These are phyloP conservation scores for Collybia mongolica DNA, from an alignment of 768 basidiomycete genomes.

Conservation along the genomic window DNA sequence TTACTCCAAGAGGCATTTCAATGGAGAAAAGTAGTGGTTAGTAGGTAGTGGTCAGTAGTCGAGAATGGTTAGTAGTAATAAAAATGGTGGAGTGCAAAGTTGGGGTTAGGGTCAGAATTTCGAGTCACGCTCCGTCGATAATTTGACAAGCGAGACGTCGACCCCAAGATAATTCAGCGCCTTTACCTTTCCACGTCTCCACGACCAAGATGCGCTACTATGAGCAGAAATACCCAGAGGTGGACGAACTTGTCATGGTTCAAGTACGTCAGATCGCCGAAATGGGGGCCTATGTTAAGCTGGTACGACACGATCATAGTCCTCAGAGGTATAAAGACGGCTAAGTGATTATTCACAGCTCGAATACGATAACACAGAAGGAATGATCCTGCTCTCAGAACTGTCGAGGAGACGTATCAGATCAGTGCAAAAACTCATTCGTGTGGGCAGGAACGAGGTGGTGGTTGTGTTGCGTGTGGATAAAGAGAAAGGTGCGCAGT, in stretches of 20 bases:
- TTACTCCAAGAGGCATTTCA: too few relatives aligned
- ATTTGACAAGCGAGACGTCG: neutral
- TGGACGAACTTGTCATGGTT: conserved; percentile 99
- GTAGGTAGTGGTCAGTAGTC: too few relatives aligned
- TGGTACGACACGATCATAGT: conserved; percentile 55
- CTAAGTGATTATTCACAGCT: conserved; percentile 48
- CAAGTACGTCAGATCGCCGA: conserved; percentile 99
- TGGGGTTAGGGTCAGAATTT: conserved; percentile 16
- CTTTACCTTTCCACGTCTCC: neutral
- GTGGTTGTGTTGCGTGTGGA: conserved; percentile 98
- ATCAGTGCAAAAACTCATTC: conserved; percentile 96
- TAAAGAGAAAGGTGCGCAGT: conserved; percentile 88
- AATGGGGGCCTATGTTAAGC: conserved; percentile 99
- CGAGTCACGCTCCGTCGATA: conserved; percentile 3
- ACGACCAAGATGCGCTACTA: conserved; percentile 79
- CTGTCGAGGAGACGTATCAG: conserved; percentile 94
- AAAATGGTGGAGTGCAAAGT: too few relatives aligned
- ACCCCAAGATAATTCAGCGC: neutral
- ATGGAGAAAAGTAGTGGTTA: too few relatives aligned
- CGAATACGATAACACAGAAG: conserved; percentile 98
- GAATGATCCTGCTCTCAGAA: conserved; percentile 99
- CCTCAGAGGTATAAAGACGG: neutral
- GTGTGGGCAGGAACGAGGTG: conserved; percentile 96
- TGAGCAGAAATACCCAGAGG: conserved; percentile 90
- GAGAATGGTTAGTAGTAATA: too few relatives aligned